A percentile compares a stretch with the other conserved stretches of the same genome.
These are phyloP conservation scores for Suhomyces faveliae DNA, from an alignment of 805 yeast genomes.

Conservation along the genomic window DNA sequence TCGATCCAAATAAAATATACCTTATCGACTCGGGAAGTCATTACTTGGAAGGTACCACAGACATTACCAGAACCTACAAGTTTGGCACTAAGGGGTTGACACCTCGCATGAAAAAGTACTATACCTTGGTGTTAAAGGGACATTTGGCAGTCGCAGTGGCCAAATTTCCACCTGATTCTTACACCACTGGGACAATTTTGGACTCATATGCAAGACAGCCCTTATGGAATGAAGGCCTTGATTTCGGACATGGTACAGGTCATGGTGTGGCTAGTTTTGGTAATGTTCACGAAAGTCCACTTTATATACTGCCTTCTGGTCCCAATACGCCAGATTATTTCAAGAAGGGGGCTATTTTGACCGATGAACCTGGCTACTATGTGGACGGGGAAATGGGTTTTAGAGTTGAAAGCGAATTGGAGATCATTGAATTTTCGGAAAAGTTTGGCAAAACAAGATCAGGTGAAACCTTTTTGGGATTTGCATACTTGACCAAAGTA, in stretches of 20 bases:
- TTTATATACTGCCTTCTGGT: slow-evolving; percentile 66
- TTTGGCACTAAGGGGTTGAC: slow-evolving; percentile 40
- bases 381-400: slow-evolving; percentile 88
- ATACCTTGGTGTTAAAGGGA: slow-evolving; percentile 87
- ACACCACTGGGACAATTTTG: slow-evolving; percentile 70
- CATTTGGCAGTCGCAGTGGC: slow-evolving; percentile 83
- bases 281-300: slow-evolving; percentile 93
- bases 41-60: slow-evolving; percentile 92
- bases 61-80: slow-evolving; percentile 85
- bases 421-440: slow-evolving; percentile 47
- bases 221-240: slow-evolving; percentile 78
- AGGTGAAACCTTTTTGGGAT: slow-evolving; percentile 34
- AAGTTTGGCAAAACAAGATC: slow-evolving; percentile 37
- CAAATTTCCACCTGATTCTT: slow-evolving; percentile 61
- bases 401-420: slow-evolving; percentile 81
- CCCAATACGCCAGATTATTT: slow-evolving; percentile 47
- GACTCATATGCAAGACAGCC: slow-evolving; percentile 83
- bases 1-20: slow-evolving; percentile 68
- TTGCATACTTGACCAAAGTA: slow-evolving; percentile 41
- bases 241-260: slow-evolving; percentile 93
- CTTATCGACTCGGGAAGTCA: slow-evolving; percentile 92
- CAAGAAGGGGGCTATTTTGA: slow-evolving; percentile 65
- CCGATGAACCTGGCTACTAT: slow-evolving; percentile 95
- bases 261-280: slow-evolving; percentile 95
- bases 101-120: slow-evolving; percentile 57